Percentiles rank a stretch among this genome's conserved stretches.
These are phyloP conservation scores for Diospyros lotus DNA, from an alignment of 148 eudicot genomes.

Conservation along the genomic window DNA sequence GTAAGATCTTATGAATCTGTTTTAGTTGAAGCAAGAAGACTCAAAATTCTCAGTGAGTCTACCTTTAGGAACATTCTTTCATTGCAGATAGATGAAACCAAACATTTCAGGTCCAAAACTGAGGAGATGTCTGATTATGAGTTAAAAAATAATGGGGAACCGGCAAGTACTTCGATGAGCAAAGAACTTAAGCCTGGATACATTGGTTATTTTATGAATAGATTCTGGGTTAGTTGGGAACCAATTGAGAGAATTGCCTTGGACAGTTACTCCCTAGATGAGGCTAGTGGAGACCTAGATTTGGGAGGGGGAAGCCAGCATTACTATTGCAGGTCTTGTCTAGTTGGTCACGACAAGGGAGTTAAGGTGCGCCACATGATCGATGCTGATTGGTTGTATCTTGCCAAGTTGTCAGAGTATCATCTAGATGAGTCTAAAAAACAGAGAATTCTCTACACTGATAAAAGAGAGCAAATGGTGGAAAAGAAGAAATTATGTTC, in stretches of 20 bases:
- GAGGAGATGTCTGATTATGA: constrained; percentile 19
- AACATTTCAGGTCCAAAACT: constrained; percentile 39
- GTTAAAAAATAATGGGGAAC: constrained; percentile 19
- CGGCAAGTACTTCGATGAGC: constrained; percentile 2
- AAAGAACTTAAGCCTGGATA: constrained; percentile 44
- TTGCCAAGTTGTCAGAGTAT: constrained; percentile 47
- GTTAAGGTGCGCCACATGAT: constrained; percentile 69
- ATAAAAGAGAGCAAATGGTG: constrained; percentile 8
- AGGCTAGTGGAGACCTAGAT: background rate
- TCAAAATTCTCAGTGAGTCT: constrained; percentile 53
- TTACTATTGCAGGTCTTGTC: constrained; percentile 37
- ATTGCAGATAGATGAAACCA: constrained; percentile 52
- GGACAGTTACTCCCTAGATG: constrained; percentile 14
- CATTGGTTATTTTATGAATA: constrained; percentile 65
- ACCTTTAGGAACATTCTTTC: constrained; percentile 43
- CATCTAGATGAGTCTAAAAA: constrained; percentile 14
- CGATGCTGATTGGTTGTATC: constrained; percentile 88
- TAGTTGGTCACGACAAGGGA: constrained; percentile 24
- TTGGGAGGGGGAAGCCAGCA: constrained; percentile 11
- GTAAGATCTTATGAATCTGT: constrained; percentile 39
- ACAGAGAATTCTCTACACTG: constrained; percentile 3
- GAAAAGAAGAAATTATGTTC: constrained; percentile 19
- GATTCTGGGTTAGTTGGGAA: constrained; percentile 61
- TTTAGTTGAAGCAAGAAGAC: constrained; percentile 52
- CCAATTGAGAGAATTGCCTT: constrained; percentile 13